Percentiles rank a stretch among this genome's conserved stretches.
Evolutionary conservation across 768 basidiomycete genomes (phyloP).

Genomic region (Tephrocybe sp.): DNA sequence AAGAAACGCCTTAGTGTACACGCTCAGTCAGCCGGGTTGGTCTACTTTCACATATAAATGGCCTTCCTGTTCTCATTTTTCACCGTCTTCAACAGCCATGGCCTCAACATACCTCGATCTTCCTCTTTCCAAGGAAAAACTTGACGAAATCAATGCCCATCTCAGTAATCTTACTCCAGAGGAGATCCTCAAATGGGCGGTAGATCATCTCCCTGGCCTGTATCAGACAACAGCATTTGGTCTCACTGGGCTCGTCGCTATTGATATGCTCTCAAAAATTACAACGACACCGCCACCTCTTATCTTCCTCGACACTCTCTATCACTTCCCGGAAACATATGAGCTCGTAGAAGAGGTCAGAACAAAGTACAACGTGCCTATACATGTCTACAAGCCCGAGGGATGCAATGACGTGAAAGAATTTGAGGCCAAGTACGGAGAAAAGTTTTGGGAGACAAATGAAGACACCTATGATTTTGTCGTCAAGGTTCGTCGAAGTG

Average conservation of each 20-base stretch:
- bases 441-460: slow-evolving; percentile 82
- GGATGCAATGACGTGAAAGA: slow-evolving; percentile 63
- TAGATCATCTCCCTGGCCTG: slow-evolving; percentile 73
- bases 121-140: slow-evolving; percentile 56
- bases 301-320: slow-evolving; percentile 95
- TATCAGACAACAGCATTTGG: slow-evolving; percentile 98
- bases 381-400: slow-evolving; percentile 79
- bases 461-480: slow-evolving; percentile 87
- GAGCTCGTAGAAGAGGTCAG: slow-evolving; percentile 83
- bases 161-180: slow-evolving; percentile 73
- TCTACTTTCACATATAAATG: slow-evolving; percentile 11
- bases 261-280: slow-evolving; percentile 91
- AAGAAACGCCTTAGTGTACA: background rate
- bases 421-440: slow-evolving; percentile 79
- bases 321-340: slow-evolving; percentile 94
- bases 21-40: slow-evolving; percentile 7
- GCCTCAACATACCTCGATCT: slow-evolving; percentile 45
- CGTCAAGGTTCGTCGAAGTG: slow-evolving; percentile 66
- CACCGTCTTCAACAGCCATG: slow-evolving; percentile 8
- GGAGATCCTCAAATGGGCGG: slow-evolving; percentile 83
- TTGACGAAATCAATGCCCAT: slow-evolving; percentile 69
- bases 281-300: slow-evolving; percentile 69
- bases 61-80: slow-evolving; percentile 4
- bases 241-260: slow-evolving; percentile 88
- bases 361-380: slow-evolving; percentile 63